A percentile compares a stretch with the other conserved stretches of the same genome.
Evolutionary conservation across 1,284 basidiomycete species (phyloP).

Genomic region (Cryptococcus sp.): DNA sequence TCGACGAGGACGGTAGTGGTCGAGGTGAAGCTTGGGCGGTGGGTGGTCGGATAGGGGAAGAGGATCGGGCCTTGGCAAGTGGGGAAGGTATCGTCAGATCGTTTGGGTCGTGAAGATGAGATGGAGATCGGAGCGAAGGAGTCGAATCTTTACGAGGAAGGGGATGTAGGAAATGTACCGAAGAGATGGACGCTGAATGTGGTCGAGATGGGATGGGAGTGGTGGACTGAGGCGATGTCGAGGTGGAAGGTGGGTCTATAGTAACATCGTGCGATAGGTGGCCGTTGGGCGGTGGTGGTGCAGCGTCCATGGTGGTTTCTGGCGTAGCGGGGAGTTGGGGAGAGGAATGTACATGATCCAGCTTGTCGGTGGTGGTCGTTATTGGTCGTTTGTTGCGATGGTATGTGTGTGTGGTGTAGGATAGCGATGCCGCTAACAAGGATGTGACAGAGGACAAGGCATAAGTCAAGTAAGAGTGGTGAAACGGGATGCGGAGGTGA

Average conservation of each 20-base stretch:
- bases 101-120: background rate
- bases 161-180: slow-evolving; percentile 9
- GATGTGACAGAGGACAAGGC: too few species aligned
- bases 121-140: slow-evolving; percentile 1
- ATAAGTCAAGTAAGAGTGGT: too few species aligned
- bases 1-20: too few species aligned
- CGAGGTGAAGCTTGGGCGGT: background rate
- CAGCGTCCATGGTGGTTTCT: background rate
- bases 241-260: background rate
- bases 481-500: too few species aligned
- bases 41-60: slow-evolving; percentile 1
- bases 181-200: slow-evolving; percentile 12
- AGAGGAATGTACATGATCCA: background rate
- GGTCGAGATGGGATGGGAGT: slow-evolving; percentile 1
- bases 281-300: background rate
- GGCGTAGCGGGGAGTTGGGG: background rate
- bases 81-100: slow-evolving; percentile 1
- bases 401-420: too few species aligned
- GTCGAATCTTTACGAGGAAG: background rate
- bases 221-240: background rate
- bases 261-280: background rate
- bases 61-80: background rate
- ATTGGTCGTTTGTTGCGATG: too few species aligned
- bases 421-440: too few species aligned
- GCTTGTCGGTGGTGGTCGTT: background rate